Evolutionary conservation across 345 rosid species (phyloP), one percentile per base, ranked within the genome.

Genomic region (Euphorbia lathyris): DNA sequence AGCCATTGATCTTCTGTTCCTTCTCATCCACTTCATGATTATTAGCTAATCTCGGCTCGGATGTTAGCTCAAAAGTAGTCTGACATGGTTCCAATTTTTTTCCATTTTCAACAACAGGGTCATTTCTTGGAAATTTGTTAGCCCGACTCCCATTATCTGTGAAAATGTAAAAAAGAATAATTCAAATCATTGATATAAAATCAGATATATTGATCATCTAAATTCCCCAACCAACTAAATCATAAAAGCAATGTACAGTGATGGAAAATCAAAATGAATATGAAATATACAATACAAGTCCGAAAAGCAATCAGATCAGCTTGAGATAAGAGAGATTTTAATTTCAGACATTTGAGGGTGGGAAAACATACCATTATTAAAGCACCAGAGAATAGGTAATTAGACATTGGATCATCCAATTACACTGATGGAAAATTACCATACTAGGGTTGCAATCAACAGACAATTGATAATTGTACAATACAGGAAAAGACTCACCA

Each of bases 401-500:
- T 78, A 65, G 32, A 65, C 34, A 76, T 67, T 36, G 30, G 55
- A 70, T 55, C 70, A 62, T 52, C 66, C 45, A 78, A 61, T 34
- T n/a, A 68, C 47, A 40, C 57, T 59, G 59, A 70, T 22, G 26
- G 63, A n/a, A n/a, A n/a, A 55, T 61, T 59, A 47, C 25, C 32
- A 17, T 20, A 36, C 25, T 34, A 3, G 58, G 58, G 69, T 78
- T 68, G 72, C 74, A 76, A 55, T 59, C 65, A 76, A 74, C 4
- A 66, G 58, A 67, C 48, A 65, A 42, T 65, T 62, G 62, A 53
- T 58, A 56, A 62, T 64, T 63, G 71, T 38, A 71, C 59, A 20
- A 63, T 71, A 59, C 74, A 81, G 63, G 51, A 65, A 65, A 67
- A 68, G 74, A 78, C 82, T 78, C 76, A 78, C 82, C 78, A 70